Evolutionary conservation across 2,329 filamentous ascomycete genomes (phyloP), one percentile per base, ranked within the genome.

Genomic region (Penicillium verrucosum): DNA sequence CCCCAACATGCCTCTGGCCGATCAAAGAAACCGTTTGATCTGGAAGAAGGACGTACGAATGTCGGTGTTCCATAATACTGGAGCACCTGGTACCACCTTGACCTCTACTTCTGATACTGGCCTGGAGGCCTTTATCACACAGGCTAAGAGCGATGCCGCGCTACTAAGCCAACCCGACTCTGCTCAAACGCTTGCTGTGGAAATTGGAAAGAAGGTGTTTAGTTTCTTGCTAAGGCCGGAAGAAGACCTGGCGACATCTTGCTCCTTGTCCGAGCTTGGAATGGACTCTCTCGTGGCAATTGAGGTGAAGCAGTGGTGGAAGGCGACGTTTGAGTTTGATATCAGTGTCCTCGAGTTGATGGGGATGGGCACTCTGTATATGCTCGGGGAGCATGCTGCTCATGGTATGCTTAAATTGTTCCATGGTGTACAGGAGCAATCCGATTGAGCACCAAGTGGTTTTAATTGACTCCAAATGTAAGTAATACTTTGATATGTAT

Each of bases 261-360:
- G 54, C 40, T 56, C 64, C 1, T 41, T 71, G 21, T 50, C 57
- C 49, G 64, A 59, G 3, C 54, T 67, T 16, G 66, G 64, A 14
- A 60, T 70, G 40, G 70, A 73, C 46, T 71, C 69, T 1, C 59
- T 73, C 12, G 62, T 68, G 37, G 66, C 65, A 1, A 64, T 71
- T 23, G 68, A 73, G 50, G 49, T 73, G 11, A 60, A 65, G 16
- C 64, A 62, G 27, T 71, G 69, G 68, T 61, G 66, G 47, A 56
- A 60, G 14, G 21, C 50, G 7, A 57, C 32, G 4, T 59, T 65
- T 6, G 54, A 43, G 9, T 61, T 65, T n/a, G 67, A 70, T 44
- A 59, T 70, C 14, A 60, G 56, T 34, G 59, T 69, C 2, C 57
- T 72, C 2, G 67, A 70, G 11, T 60, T 71, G 44, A 44, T 70